Conservation (phyloP, 2,329 filamentous ascomycete genomes). For the Tolypocladium pustulatum region DNA sequence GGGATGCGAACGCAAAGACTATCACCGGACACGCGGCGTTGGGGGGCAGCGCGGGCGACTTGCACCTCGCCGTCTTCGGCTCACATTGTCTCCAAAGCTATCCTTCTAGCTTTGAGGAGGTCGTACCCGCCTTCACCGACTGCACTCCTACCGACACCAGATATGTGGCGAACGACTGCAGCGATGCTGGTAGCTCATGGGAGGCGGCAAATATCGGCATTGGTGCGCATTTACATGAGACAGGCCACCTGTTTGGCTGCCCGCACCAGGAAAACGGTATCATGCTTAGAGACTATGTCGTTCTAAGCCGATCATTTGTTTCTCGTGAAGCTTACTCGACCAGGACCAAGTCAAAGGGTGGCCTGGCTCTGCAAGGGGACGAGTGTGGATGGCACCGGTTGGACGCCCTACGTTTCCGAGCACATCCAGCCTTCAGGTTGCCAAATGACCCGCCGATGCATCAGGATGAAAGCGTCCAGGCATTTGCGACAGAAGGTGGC, state of each 20-base stretch:
- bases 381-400: slow-evolving; percentile 90
- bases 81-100: slow-evolving; percentile 90
- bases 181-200: slow-evolving; percentile 84
- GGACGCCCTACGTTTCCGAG: slow-evolving; percentile 78
- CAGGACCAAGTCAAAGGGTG: slow-evolving; percentile 73
- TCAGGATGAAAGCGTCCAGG: slow-evolving; percentile 68
- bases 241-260: slow-evolving; percentile 81
- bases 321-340: slow-evolving; percentile 78
- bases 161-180: slow-evolving; percentile 73
- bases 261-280: slow-evolving; percentile 84
- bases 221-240: slow-evolving; percentile 84
- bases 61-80: slow-evolving; percentile 82
- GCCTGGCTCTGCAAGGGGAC: slow-evolving; percentile 62
- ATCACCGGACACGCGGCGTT: slow-evolving; percentile 76
- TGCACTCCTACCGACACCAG: slow-evolving; percentile 80
- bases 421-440: slow-evolving; percentile 80
- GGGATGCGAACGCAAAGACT: slow-evolving; percentile 61
- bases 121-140: slow-evolving; percentile 79
- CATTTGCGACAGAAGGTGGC: slow-evolving; percentile 72
- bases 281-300: slow-evolving; percentile 83
- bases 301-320: slow-evolving; percentile 73
- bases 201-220: slow-evolving; percentile 93
- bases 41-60: slow-evolving; percentile 60
- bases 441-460: slow-evolving; percentile 59
- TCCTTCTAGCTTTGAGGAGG: slow-evolving; percentile 78